Base-by-base conservation (phyloP, 1,139 yeast species). In the Scheffersomyces lignicola region DNA sequence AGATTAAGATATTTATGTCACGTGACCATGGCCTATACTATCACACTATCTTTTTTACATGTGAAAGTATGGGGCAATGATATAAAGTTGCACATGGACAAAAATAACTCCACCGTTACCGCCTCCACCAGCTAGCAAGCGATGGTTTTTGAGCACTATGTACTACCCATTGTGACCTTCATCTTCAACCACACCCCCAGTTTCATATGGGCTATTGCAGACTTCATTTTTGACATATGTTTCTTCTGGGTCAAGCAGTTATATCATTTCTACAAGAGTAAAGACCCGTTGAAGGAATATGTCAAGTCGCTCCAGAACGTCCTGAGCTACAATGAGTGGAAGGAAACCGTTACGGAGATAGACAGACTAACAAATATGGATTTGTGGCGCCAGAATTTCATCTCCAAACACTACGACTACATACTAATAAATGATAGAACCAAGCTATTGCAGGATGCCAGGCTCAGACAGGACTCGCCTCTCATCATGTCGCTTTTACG, bases 351-450 rank as follows among this genome's bases (percentile, higher is more conserved):
- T 2, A 58, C 65, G 4, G 73, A 76, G 40, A 75, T 85, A 4
- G 95, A 85, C 49, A 70, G 70, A 37, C 59, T 82, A 17, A 78
- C 86, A 0, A 84, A 84, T 29, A 79, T 82, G 54, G 87, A 83
- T 48, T 56, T 81, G 34, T 85, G 95, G 96, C 69, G 97, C 41
- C 88, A 88, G 45, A 87, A 89, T 52, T 88, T 92, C 42, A 79
- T 82, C 13, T 83, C 94, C 33, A 76, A 77, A 39, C 81, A 85
- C 48, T 92, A 89, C 52, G 98, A 92, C 58, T 92, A 87, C 56
- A 70, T 80, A 26, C 70, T 92, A 27, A 87, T 92, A 3, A 76
- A 87, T 32, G 89, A 86, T 38, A 69, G 97, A 34, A 67, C 84
- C 38, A 76, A 79, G 41, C 69, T 74, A 24, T 59, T 92, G 32